Percentiles rank a stretch among this genome's conserved stretches.
Conservation (phyloP, 805 yeast genomes). For the Zygotorulaspora danielsina region DNA sequence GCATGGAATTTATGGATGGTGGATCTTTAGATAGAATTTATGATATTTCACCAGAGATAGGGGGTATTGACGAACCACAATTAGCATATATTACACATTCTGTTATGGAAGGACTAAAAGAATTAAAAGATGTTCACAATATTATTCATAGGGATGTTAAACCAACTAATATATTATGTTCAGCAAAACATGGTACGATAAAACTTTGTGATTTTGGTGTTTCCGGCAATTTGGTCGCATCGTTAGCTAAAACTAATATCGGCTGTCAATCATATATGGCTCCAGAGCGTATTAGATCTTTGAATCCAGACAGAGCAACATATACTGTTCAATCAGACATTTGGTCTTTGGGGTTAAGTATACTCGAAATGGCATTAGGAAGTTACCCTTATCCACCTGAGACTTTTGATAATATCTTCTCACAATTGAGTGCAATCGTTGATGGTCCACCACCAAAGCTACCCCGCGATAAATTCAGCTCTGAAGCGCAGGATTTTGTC, state of each 20-base stretch:
- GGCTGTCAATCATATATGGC: slow-evolving; percentile 99
- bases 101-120: slow-evolving; percentile 75
- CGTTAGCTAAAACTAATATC: slow-evolving; percentile 89
- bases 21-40: slow-evolving; percentile 88
- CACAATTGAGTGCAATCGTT: slow-evolving; percentile 94
- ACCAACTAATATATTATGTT: slow-evolving; percentile 88
- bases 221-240: slow-evolving; percentile 89
- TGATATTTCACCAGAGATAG: slow-evolving; percentile 42
- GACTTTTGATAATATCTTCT: slow-evolving; percentile 81
- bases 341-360: slow-evolving; percentile 88
- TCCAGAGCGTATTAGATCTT: slow-evolving; percentile 84
- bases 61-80: slow-evolving; percentile 71
- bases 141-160: slow-evolving; percentile 95
- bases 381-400: slow-evolving; percentile 96
- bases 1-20: slow-evolving; percentile 97
- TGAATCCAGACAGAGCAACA: slow-evolving; percentile 68
- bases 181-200: slow-evolving; percentile 71
- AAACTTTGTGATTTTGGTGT: slow-evolving; percentile 96
- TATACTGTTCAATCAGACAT: slow-evolving; percentile 93
- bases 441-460: slow-evolving; percentile 88
- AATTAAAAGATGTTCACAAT: slow-evolving; percentile 82
- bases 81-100: slow-evolving; percentile 75
- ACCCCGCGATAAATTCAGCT: slow-evolving; percentile 57
- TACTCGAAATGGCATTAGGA: slow-evolving; percentile 86
- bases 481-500: slow-evolving; percentile 81